Conservation (phyloP, 768 basidiomycete species). For the Coprinellus micaceus region DNA sequence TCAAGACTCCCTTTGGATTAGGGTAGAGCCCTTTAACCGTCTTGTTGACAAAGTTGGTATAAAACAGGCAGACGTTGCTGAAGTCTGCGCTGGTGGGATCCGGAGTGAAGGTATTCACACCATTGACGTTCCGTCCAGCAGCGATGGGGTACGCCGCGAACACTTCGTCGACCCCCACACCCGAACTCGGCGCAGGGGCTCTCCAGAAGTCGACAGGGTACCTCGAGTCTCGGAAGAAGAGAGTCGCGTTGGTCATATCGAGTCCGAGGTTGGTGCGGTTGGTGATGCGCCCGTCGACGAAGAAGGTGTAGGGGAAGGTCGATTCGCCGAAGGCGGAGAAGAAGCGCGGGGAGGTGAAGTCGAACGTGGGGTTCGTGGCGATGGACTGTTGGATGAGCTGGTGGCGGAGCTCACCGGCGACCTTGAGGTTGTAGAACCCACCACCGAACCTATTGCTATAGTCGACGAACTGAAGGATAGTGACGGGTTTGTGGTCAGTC, state of each 20-base stretch:
- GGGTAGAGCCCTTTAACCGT: slow-evolving; percentile 16
- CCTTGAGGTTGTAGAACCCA: slow-evolving; percentile 17
- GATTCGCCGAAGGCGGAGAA: slow-evolving; percentile 15
- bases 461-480: slow-evolving; percentile 10
- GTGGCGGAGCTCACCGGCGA: slow-evolving; percentile 15
- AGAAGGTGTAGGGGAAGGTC: slow-evolving; percentile 15
- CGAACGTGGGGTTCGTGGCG: slow-evolving; percentile 18
- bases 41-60: slow-evolving; percentile 14
- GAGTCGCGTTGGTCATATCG: slow-evolving; percentile 11
- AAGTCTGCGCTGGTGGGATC: slow-evolving; percentile 14
- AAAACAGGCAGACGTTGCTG: slow-evolving; percentile 11
- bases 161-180: slow-evolving; percentile 3
- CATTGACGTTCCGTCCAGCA: slow-evolving; percentile 12
- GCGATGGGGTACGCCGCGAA: slow-evolving; percentile 9
- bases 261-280: slow-evolving; percentile 8
- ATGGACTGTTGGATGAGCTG: slow-evolving; percentile 19
- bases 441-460: slow-evolving; percentile 17
- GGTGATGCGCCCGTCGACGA: slow-evolving; percentile 17
- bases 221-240: slow-evolving; percentile 17
- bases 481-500: no score
- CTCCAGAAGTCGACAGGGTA: slow-evolving; percentile 17
- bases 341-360: slow-evolving; percentile 14
- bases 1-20: slow-evolving; percentile 15
- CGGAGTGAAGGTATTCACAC: slow-evolving; percentile 14
- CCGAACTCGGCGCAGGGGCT: slow-evolving; percentile 3